A percentile compares a stretch with the other conserved stretches of the same genome.
These are phyloP conservation scores for Cotoneaster glaucophyllus DNA, from an alignment of 306 rosid species.

Conservation along the genomic window DNA sequence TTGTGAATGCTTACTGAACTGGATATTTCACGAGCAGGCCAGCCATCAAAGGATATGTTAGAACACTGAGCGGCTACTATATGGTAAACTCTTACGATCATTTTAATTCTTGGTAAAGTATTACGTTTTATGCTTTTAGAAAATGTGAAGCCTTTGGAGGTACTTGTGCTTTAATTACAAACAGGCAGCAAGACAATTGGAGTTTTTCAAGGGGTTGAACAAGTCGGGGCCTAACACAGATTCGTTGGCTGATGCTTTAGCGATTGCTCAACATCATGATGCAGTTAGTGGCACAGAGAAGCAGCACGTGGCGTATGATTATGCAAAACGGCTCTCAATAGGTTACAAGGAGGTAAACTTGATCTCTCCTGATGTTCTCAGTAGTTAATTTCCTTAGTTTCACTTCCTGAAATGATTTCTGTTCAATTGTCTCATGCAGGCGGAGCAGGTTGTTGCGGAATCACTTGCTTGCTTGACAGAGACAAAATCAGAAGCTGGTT, in stretches of 20 bases:
- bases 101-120: neutral
- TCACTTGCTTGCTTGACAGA: slow-evolving; percentile 52
- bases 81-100: slow-evolving; percentile 38
- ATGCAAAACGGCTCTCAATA: slow-evolving; percentile 71
- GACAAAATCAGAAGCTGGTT: slow-evolving; percentile 25
- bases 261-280: slow-evolving; percentile 86
- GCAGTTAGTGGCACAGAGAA: slow-evolving; percentile 77
- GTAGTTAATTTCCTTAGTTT: neutral
- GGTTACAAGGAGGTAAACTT: slow-evolving; percentile 59
- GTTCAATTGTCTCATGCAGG: slow-evolving; percentile 36
- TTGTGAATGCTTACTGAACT: slow-evolving; percentile 79
- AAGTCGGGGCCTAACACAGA: slow-evolving; percentile 59
- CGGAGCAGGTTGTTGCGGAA: slow-evolving; percentile 59
- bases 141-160: neutral
- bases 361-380: neutral
- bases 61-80: slow-evolving; percentile 68
- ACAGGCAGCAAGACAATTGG: slow-evolving; percentile 87
- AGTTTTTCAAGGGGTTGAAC: slow-evolving; percentile 60
- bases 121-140: neutral
- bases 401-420: neutral
- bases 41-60: slow-evolving; percentile 69
- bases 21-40: slow-evolving; percentile 93
- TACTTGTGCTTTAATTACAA: slow-evolving; percentile 1
- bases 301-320: slow-evolving; percentile 84
- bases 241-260: slow-evolving; percentile 75